Evolutionary conservation across 2,329 filamentous ascomycete genomes (phyloP).

Genomic region (Aspergillus bombycis): DNA sequence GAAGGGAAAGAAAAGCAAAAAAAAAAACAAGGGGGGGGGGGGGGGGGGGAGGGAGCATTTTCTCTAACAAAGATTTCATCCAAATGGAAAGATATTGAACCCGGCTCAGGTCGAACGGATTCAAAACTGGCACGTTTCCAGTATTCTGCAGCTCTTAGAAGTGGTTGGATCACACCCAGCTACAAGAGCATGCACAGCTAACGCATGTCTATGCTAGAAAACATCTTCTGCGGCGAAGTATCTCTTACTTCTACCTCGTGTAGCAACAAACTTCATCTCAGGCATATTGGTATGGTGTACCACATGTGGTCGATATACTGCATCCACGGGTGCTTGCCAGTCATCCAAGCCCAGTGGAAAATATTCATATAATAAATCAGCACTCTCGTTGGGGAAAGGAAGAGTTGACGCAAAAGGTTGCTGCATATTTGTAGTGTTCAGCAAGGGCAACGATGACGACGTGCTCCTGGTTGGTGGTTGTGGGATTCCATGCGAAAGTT

Average conservation of each 20-base stretch:
- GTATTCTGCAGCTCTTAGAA: not conserved
- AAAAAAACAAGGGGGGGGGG: conserved; percentile 1
- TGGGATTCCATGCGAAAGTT: conserved; percentile 35
- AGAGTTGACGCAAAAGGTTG: conserved; percentile 60
- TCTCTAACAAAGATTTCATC: not conserved
- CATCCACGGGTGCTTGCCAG: conserved; percentile 87
- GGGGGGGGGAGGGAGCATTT: not conserved
- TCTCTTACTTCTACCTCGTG: conserved; percentile 68
- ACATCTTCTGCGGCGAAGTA: conserved; percentile 69
- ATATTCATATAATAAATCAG: conserved; percentile 89
- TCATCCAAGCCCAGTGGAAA: conserved; percentile 90
- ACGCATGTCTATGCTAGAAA: conserved; percentile 26
- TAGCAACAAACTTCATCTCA: conserved; percentile 70
- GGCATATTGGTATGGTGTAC: conserved; percentile 82
- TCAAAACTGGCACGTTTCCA: not conserved
- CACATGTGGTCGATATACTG: conserved; percentile 87
- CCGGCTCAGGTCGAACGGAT: not conserved
- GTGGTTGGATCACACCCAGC: conserved; percentile 3
- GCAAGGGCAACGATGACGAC: conserved; percentile 36
- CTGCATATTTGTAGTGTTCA: conserved; percentile 37
- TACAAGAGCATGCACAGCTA: conserved; percentile 12
- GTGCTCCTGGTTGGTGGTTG: conserved; percentile 34
- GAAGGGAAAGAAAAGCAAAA: conserved; percentile 4
- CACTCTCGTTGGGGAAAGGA: conserved; percentile 62
- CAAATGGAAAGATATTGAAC: not conserved